These are phyloP conservation scores for Leersia perrieri DNA, from an alignment of 176 grass and related monocot genomes.

Conservation along the genomic window DNA sequence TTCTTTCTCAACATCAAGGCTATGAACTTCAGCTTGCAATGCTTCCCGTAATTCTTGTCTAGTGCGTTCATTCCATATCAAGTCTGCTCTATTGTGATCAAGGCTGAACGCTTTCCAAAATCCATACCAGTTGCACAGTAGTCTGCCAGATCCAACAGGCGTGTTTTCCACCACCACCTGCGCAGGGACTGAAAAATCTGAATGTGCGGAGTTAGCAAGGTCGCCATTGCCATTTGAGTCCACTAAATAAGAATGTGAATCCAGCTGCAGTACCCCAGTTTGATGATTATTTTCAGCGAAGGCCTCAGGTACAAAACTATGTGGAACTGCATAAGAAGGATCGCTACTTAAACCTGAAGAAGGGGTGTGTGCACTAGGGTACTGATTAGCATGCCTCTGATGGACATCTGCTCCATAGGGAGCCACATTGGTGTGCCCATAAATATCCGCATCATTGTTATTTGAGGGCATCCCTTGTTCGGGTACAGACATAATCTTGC, in stretches of 20 bases:
- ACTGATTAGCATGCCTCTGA: constrained; percentile 47
- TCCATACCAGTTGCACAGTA: constrained; percentile 95
- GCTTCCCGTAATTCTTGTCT: constrained; percentile 91
- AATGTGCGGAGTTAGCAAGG: constrained; percentile 56
- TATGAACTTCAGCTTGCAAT: constrained; percentile 98
- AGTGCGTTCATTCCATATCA: constrained; percentile 98
- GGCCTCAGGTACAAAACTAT: constrained; percentile 34
- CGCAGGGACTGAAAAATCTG: constrained; percentile 83
- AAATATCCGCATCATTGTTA: constrained; percentile 54
- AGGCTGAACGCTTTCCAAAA: constrained; percentile 92
- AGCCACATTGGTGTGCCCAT: constrained; percentile 31
- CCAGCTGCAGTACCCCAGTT: constrained; percentile 35
- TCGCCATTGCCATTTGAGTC: constrained; percentile 54
- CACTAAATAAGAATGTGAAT: constrained; percentile 50
- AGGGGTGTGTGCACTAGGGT: constrained; percentile 35
- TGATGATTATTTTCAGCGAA: constrained; percentile 51
- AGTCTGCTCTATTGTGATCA: constrained; percentile 96
- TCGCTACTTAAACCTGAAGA: constrained; percentile 42
- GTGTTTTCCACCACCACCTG: constrained; percentile 97
- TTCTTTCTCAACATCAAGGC: constrained; percentile 98
- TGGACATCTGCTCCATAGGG: constrained; percentile 44
- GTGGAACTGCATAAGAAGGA: constrained; percentile 47
- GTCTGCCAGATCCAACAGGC: constrained; percentile 94
- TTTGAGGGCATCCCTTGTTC: constrained; percentile 50
- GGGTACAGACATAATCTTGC: constrained; percentile 51